A percentile compares a stretch with the other conserved stretches of the same genome.
phyloP scores from a whole-genome alignment of 768 basidiomycete species.

The Mycena haematopus region DNA sequence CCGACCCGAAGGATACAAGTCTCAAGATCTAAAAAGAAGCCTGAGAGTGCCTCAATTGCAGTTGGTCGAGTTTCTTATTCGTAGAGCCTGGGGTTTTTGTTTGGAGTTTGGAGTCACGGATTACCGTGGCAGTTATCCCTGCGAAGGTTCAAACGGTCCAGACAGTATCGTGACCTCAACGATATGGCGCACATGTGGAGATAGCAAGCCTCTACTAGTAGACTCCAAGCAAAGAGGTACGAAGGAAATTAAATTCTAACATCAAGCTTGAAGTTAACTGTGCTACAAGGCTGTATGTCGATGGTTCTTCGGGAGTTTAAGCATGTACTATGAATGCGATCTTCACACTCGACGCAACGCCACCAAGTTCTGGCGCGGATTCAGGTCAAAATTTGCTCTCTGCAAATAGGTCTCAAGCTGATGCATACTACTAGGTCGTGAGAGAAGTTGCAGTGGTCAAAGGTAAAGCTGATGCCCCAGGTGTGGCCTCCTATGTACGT shows the following conservation, averaged over 20 bases:
- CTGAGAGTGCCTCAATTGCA: background rate
- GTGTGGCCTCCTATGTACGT: background rate
- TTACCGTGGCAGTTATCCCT: background rate
- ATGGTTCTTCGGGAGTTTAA: constrained; percentile 23
- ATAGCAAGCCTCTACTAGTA: background rate
- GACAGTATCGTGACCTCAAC: background rate
- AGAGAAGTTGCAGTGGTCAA: constrained; percentile 4
- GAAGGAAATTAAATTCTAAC: background rate
- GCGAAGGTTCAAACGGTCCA: background rate
- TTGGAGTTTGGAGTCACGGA: constrained; percentile 9
- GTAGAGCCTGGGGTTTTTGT: no score
- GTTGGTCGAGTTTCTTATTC: constrained; percentile 10
- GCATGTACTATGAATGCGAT: constrained; percentile 10
- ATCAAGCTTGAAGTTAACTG: background rate
- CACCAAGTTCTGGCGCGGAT: constrained; percentile 12
- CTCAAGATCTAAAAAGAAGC: no score
- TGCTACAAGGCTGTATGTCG: constrained; percentile 17
- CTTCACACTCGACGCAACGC: constrained; percentile 24
- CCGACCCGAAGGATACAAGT: background rate
- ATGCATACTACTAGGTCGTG: constrained; percentile 10
- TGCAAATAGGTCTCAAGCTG: no score
- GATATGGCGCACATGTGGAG: constrained; percentile 7
- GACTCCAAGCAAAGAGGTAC: no score
- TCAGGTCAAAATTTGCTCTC: constrained; percentile 24
- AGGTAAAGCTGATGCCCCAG: constrained; percentile 1